These are phyloP conservation scores for Pseudoscleropodium purum DNA, from an alignment of 225 moss, liverwort and hornwort genomes.

Conservation along the genomic window DNA sequence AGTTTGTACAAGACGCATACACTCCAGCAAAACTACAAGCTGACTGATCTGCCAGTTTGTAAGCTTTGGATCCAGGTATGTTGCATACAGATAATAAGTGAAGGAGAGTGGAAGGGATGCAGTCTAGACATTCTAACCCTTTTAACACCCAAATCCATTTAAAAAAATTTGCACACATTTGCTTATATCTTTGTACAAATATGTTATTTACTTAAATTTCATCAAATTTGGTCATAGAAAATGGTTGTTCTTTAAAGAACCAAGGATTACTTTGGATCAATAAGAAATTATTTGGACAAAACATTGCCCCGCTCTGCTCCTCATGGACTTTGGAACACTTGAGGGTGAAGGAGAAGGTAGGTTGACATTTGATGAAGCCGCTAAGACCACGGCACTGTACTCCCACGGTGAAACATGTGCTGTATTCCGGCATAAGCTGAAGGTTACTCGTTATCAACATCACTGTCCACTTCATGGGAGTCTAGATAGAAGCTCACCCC, in stretches of 20 bases:
- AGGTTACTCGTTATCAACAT: slow-evolving; percentile 40
- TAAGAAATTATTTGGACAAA: background rate
- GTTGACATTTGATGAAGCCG: background rate
- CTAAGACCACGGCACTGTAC: background rate
- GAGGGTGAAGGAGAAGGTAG: background rate
- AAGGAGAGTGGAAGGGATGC: background rate
- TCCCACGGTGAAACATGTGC: background rate
- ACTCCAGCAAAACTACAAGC: slow-evolving; percentile 1
- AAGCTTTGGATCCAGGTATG: background rate
- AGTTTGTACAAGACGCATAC: slow-evolving; percentile 15
- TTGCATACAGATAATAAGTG: background rate
- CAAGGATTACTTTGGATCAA: background rate
- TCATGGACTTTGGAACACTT: background rate
- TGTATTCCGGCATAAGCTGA: background rate
- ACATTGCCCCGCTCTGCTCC: background rate
- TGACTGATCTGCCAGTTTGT: background rate
- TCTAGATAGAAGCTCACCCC: slow-evolving; percentile 47
- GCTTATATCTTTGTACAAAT: background rate
- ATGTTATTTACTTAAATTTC: background rate
- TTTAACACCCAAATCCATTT: background rate
- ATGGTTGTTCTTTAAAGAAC: background rate
- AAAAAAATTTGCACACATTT: background rate
- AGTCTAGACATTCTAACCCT: background rate
- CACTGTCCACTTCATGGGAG: slow-evolving; percentile 39
- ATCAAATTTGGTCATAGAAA: background rate